Conservation (phyloP, 371 early-diverging fungal genomes). For the Batrachochytrium dendrobatidis region DNA sequence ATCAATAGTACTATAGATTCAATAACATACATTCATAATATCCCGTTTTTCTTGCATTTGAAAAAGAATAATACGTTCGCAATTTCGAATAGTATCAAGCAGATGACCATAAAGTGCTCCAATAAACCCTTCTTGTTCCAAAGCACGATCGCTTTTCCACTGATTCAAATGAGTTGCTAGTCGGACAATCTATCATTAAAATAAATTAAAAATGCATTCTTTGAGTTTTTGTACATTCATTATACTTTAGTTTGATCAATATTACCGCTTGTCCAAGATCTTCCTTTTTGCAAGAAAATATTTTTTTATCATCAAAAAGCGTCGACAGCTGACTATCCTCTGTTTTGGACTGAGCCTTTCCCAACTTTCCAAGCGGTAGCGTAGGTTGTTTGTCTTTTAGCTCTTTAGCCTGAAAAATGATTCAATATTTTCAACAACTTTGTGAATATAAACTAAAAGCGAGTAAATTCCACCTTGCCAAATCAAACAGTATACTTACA, state of each 20-base stretch:
- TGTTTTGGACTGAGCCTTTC: background rate
- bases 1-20: constrained; percentile 11
- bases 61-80: constrained; percentile 28
- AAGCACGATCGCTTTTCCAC: constrained; percentile 29
- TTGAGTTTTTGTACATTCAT: background rate
- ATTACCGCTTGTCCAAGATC: constrained; percentile 28
- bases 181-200: constrained; percentile 22
- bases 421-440: background rate
- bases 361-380: background rate
- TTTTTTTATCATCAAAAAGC: constrained; percentile 19
- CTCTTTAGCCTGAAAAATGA: background rate
- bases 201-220: background rate
- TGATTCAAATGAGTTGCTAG: constrained; percentile 31
- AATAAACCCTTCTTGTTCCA: constrained; percentile 38
- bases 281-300: constrained; percentile 39
- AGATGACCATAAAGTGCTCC: constrained; percentile 27
- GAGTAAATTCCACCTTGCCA: constrained; percentile 3
- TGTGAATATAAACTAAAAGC: background rate
- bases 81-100: constrained; percentile 25
- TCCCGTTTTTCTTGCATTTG: constrained; percentile 35
- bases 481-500: background rate
- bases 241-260: background rate
- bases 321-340: background rate
- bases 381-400: constrained; percentile 2
- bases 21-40: constrained; percentile 21